phyloP scores from a whole-genome alignment of 768 basidiomycete genomes.

The Lepiota subincarnata region DNA sequence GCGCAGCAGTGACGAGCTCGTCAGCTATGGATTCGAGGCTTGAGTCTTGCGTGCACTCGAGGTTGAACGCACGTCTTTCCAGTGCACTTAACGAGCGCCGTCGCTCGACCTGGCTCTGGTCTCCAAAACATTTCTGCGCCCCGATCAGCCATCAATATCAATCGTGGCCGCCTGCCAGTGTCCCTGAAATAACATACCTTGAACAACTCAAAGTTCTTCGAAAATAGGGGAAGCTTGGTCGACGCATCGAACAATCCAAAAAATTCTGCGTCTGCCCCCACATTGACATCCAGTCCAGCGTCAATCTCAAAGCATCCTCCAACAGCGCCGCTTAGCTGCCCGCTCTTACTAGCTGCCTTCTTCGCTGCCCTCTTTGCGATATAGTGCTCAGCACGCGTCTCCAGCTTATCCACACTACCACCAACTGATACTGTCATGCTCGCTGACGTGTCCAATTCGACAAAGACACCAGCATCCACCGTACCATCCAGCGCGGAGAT shows the following conservation, averaged over 20 bases:
- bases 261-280: slow-evolving; percentile 35
- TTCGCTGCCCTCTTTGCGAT: slow-evolving; percentile 2
- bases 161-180: no score
- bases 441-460: slow-evolving; percentile 37
- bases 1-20: no score
- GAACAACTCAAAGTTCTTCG: slow-evolving; percentile 33
- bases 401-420: slow-evolving; percentile 17
- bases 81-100: no score
- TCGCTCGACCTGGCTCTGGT: no score
- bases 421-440: slow-evolving; percentile 20
- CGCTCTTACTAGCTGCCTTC: not conserved
- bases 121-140: no score
- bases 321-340: not conserved
- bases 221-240: slow-evolving; percentile 30
- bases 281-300: slow-evolving; percentile 32
- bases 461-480: slow-evolving; percentile 35
- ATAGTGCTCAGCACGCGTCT: slow-evolving; percentile 5
- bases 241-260: slow-evolving; percentile 34
- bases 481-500: slow-evolving; percentile 34
- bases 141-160: no score
- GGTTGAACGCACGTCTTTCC: no score
- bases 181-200: slow-evolving; percentile 26
- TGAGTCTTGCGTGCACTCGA: no score
- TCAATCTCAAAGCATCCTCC: slow-evolving; percentile 33
- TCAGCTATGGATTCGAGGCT: no score